Percentiles rank a stretch among this genome's conserved stretches.
Evolutionary conservation across 306 rosid species (phyloP).

Genomic region (Quercus suber): DNA sequence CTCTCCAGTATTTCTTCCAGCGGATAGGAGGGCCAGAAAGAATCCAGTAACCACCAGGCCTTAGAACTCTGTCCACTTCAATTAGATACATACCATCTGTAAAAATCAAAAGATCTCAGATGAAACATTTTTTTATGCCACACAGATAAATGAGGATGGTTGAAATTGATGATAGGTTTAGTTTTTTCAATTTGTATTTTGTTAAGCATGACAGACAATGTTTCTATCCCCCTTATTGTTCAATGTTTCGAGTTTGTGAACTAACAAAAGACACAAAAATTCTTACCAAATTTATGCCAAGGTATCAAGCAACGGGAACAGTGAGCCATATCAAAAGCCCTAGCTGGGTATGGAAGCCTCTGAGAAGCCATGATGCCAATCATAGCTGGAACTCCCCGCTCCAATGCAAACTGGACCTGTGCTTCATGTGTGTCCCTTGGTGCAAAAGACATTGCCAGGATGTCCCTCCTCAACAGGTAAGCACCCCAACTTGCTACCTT

Average conservation of each 20-base stretch:
- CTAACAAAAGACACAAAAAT: not conserved
- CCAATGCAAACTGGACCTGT: constrained; percentile 92
- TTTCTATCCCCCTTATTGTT: not conserved
- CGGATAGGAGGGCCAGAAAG: constrained; percentile 92
- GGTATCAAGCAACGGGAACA: constrained; percentile 97
- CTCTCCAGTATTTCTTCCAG: constrained; percentile 86
- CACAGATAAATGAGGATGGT: not conserved
- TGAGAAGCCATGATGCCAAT: constrained; percentile 86
- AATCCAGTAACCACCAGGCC: constrained; percentile 98
- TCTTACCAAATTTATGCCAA: constrained; percentile 60
- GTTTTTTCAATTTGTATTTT: not conserved
- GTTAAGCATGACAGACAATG: not conserved
- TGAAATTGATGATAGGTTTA: not conserved
- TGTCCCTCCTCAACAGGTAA: constrained; percentile 73
- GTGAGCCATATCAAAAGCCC: constrained; percentile 98
- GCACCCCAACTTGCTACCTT: constrained; percentile 99
- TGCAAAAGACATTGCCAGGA: constrained; percentile 86
- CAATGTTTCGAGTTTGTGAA: not conserved
- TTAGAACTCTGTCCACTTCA: constrained; percentile 84
- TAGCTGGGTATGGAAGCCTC: constrained; percentile 85
- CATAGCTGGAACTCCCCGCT: constrained; percentile 98
- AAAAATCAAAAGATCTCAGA: not conserved
- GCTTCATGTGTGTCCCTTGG: constrained; percentile 98
- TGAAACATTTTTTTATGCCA: not conserved
- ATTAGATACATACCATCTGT: constrained; percentile 86